Conservation (phyloP, 164 flowering plant genomes). For the Berberis thunbergii region DNA sequence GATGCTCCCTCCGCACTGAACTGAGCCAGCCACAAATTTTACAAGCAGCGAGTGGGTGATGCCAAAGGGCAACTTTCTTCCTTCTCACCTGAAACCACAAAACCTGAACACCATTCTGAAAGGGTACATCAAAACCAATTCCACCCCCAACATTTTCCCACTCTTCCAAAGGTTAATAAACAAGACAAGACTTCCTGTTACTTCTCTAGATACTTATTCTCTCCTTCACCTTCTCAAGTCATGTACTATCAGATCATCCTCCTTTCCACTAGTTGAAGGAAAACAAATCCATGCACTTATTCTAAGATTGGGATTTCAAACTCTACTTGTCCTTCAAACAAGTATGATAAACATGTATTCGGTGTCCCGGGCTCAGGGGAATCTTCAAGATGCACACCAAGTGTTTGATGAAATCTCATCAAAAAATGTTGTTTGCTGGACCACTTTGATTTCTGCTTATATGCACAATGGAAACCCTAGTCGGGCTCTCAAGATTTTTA, state of each 20-base stretch:
- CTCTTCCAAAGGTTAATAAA: background rate
- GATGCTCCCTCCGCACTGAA: too few species aligned
- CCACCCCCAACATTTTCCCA: constrained; percentile 16
- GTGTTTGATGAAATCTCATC: constrained; percentile 30
- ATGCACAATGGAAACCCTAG: constrained; percentile 8
- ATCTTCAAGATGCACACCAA: constrained; percentile 9
- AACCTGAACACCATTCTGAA: constrained; percentile 2
- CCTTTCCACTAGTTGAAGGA: constrained; percentile 1
- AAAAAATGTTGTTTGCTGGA: constrained; percentile 22
- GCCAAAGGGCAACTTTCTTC: background rate
- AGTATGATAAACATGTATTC: constrained; percentile 34
- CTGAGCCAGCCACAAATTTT: too few species aligned
- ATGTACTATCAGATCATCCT: background rate
- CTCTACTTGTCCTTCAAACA: constrained; percentile 12
- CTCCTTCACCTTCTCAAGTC: constrained; percentile 12
- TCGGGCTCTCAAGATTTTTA: constrained; percentile 6
- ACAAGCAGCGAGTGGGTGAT: too few species aligned
- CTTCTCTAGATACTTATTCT: constrained; percentile 6
- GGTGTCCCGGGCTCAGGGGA: constrained; percentile 16
- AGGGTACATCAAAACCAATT: constrained; percentile 2
- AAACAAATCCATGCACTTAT: constrained; percentile 3
- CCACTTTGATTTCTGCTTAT: constrained; percentile 8
- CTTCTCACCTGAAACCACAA: background rate
- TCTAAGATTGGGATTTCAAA: constrained; percentile 7
- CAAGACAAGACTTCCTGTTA: background rate